Evolutionary conservation across 73 alveolate species (phyloP).

Genomic region (Durusdinium trenchii): DNA sequence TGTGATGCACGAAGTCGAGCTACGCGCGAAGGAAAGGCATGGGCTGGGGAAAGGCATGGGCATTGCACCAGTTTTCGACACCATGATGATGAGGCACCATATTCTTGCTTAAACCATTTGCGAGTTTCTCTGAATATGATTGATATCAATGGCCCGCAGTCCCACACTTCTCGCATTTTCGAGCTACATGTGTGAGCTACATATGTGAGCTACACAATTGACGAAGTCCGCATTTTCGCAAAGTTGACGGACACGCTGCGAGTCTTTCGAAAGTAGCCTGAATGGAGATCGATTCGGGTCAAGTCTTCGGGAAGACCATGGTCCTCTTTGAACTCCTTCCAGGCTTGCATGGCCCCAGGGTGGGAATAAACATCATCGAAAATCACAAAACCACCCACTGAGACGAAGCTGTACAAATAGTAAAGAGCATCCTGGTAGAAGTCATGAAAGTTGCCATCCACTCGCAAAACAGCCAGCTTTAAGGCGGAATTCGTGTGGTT

Average conservation of each 20-base stretch:
- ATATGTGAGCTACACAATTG: too few relatives aligned
- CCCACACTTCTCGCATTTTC: too few relatives aligned
- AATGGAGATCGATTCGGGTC: background rate
- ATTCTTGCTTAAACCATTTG: too few relatives aligned
- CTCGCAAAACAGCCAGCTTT: background rate
- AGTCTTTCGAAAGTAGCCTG: background rate
- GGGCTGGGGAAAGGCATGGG: too few relatives aligned
- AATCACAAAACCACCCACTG: slow-evolving; percentile 39
- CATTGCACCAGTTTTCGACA: too few relatives aligned
- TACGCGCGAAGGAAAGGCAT: too few relatives aligned
- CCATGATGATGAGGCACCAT: too few relatives aligned
- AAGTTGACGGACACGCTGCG: background rate
- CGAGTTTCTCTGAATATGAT: too few relatives aligned
- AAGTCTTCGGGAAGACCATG: background rate
- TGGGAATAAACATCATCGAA: background rate
- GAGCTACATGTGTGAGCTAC: too few relatives aligned
- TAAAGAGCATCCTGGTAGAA: slow-evolving; percentile 32
- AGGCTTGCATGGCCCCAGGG: background rate
- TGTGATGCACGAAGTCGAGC: too few relatives aligned
- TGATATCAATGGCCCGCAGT: too few relatives aligned
- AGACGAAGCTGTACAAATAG: slow-evolving; percentile 18
- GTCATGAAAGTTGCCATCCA: slow-evolving; percentile 2
- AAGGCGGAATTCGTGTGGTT: background rate
- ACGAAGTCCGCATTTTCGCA: slow-evolving; percentile 16
- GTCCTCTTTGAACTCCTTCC: slow-evolving; percentile 20